These are phyloP conservation scores for Oxyria digyna DNA, from an alignment of 148 eudicot genomes.

Conservation along the genomic window DNA sequence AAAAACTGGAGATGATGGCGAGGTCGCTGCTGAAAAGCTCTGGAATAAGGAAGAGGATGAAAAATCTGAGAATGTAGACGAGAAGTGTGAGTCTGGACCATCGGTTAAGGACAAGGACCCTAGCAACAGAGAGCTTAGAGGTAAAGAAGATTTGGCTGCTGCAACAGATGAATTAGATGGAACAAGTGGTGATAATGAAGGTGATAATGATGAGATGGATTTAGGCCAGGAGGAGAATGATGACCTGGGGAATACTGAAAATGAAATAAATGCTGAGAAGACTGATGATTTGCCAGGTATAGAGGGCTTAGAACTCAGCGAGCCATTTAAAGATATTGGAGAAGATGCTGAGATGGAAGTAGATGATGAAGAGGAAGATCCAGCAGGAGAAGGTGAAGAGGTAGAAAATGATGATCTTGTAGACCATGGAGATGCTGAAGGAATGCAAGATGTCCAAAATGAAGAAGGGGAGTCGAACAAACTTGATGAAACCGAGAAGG, in stretches of 20 bases:
- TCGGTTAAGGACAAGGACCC: slow-evolving; percentile 50
- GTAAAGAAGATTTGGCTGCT: slow-evolving; percentile 57
- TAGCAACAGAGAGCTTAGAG: slow-evolving; percentile 62
- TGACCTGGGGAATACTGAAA: slow-evolving; percentile 20
- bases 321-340: slow-evolving; percentile 28
- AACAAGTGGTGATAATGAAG: slow-evolving; percentile 27
- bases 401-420: slow-evolving; percentile 34
- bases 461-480: slow-evolving; percentile 33
- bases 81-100: slow-evolving; percentile 65
- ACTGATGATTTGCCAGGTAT: slow-evolving; percentile 47
- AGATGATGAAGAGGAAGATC: slow-evolving; percentile 29
- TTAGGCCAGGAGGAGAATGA: slow-evolving; percentile 31
- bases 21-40: slow-evolving; percentile 62
- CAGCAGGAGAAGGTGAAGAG: slow-evolving; percentile 28
- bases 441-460: slow-evolving; percentile 7
- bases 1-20: slow-evolving; percentile 46
- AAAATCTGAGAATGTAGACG: slow-evolving; percentile 34
- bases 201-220: slow-evolving; percentile 30
- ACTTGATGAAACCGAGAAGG: slow-evolving; percentile 30
- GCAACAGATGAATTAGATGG: slow-evolving; percentile 31
- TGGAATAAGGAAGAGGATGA: slow-evolving; percentile 59
- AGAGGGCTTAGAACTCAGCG: slow-evolving; percentile 44
- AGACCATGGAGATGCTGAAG: slow-evolving; percentile 25
- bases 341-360: slow-evolving; percentile 45
- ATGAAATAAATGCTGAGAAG: slow-evolving; percentile 52